Evolutionary conservation across 1,284 basidiomycete species (phyloP).

Genomic region (Neolentinus lepideus): DNA sequence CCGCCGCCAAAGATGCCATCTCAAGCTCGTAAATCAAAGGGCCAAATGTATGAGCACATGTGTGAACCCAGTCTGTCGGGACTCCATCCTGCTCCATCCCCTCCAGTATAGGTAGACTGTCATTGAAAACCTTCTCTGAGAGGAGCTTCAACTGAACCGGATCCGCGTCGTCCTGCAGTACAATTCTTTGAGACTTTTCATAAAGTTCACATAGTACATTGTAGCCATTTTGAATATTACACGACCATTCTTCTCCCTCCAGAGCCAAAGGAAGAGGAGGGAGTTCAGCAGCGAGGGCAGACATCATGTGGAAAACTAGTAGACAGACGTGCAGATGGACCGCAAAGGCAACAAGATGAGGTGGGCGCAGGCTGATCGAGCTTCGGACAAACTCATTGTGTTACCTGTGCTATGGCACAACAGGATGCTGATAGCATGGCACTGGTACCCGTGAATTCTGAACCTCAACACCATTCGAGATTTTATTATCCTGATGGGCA

Average conservation of each 20-base stretch:
- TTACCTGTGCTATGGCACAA: background rate
- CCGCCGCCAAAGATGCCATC: conserved; percentile 9
- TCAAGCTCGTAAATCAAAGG: conserved; percentile 7
- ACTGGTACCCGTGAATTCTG: background rate
- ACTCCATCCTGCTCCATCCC: background rate
- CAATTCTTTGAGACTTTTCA: background rate
- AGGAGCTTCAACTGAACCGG: background rate
- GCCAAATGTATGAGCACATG: conserved; percentile 5
- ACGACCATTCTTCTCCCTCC: background rate
- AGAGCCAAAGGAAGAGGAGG: too few species aligned
- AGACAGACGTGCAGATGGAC: background rate
- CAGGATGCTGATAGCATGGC: background rate
- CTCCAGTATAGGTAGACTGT: conserved; percentile 3
- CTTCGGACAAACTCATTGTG: background rate
- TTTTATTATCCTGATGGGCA: background rate
- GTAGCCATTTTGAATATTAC: background rate
- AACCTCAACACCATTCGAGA: background rate
- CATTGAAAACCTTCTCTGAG: background rate
- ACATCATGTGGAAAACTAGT: too few species aligned
- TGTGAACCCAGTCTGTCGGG: background rate
- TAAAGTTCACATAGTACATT: background rate
- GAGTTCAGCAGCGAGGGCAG: too few species aligned
- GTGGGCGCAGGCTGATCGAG: too few species aligned
- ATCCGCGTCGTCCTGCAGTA: background rate
- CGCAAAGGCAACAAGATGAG: too few species aligned